Conservation (phyloP, 139 green algal species). For the Chlamydomonas urium region DNA sequence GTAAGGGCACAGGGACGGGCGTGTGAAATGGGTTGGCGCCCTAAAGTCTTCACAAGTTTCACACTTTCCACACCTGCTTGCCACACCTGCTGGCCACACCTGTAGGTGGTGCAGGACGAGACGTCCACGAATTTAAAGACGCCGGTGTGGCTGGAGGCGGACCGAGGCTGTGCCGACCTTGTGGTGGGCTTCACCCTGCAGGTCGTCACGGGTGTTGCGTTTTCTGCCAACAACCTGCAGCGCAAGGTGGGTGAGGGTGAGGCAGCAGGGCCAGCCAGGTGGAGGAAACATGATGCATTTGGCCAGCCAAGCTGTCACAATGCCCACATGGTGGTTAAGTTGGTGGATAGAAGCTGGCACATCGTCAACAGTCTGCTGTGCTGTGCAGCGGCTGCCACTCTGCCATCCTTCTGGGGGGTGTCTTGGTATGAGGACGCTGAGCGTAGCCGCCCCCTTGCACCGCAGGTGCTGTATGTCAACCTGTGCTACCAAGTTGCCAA, state of each 20-base stretch:
- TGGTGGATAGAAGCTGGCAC: background rate
- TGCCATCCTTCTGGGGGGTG: background rate
- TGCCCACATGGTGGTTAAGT: background rate
- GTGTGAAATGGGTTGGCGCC: too few relatives aligned
- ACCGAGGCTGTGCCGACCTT: slow-evolving; percentile 29
- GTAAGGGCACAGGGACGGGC: slow-evolving; percentile 3
- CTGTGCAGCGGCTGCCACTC: background rate
- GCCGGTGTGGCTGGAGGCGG: too few relatives aligned
- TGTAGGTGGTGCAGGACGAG: too few relatives aligned
- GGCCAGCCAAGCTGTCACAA: background rate
- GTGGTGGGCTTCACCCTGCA: slow-evolving; percentile 38
- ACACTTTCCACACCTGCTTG: too few relatives aligned
- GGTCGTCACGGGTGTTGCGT: slow-evolving; percentile 38
- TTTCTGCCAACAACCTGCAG: slow-evolving; percentile 42
- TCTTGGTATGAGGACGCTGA: background rate
- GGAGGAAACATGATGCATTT: background rate
- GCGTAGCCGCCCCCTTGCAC: too few relatives aligned
- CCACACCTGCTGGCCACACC: too few relatives aligned
- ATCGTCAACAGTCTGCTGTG: background rate
- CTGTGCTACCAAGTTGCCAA: slow-evolving; percentile 36
- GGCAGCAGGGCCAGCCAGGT: background rate
- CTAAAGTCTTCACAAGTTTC: too few relatives aligned
- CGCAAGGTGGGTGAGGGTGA: slow-evolving; percentile 28
- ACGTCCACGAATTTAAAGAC: too few relatives aligned
- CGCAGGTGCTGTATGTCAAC: slow-evolving; percentile 39